Evolutionary conservation across 2,329 filamentous ascomycete genomes (phyloP).

Genomic region (Chaetoscypha palmicola): DNA sequence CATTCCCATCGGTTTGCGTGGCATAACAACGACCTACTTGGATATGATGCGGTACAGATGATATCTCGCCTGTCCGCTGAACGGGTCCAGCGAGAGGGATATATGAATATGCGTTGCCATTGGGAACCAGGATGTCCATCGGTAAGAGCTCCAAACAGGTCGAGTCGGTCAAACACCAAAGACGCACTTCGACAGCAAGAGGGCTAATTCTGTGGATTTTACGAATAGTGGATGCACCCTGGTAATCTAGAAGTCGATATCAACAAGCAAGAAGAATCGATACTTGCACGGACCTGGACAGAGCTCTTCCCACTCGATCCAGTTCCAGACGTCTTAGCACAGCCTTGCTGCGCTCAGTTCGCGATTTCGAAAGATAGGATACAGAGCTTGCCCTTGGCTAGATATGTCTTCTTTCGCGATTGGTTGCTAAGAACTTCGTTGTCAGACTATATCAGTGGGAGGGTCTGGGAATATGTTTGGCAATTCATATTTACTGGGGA

Average conservation of each 20-base stretch:
- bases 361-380: slow-evolving; percentile 50
- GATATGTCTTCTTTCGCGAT: slow-evolving; percentile 50
- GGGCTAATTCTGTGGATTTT: too few species aligned
- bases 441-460: slow-evolving; percentile 47
- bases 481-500: slow-evolving; percentile 55
- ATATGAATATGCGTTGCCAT: slow-evolving; percentile 54
- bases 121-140: slow-evolving; percentile 49
- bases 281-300: slow-evolving; percentile 37
- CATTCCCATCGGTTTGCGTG: slow-evolving; percentile 42
- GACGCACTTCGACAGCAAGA: too few species aligned
- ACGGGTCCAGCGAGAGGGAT: slow-evolving; percentile 44
- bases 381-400: slow-evolving; percentile 38
- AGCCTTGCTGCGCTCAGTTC: slow-evolving; percentile 60
- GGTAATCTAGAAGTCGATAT: slow-evolving; percentile 31
- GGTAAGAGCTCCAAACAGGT: too few species aligned
- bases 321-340: slow-evolving; percentile 42
- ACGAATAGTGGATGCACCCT: slow-evolving; percentile 37
- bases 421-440: slow-evolving; percentile 53
- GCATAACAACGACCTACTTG: slow-evolving; percentile 26
- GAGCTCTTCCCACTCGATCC: slow-evolving; percentile 22
- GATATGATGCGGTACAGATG: slow-evolving; percentile 31
- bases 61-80: slow-evolving; percentile 21
- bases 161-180: too few species aligned
- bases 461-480: slow-evolving; percentile 60
- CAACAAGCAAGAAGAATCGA: slow-evolving; percentile 36